Evolutionary conservation across 176 grass and related monocot species (phyloP), one percentile per base, ranked within the genome.

Genomic region (Paspalum notatum): DNA sequence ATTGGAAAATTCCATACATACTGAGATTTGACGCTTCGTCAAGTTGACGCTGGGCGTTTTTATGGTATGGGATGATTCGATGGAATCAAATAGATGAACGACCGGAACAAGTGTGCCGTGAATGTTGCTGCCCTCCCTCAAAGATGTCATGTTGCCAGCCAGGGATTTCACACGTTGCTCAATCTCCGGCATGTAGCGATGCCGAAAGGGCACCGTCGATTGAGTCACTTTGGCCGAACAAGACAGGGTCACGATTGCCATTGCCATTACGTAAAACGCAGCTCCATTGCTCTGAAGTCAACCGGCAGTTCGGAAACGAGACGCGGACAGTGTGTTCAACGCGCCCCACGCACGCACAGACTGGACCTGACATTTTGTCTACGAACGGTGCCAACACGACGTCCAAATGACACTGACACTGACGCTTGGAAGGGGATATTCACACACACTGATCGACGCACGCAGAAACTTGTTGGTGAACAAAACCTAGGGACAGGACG

Each of bases 281-380:
- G 70, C 44, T 86, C 22, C 84, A 60, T 81, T 86, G 62, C 78
- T 82, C 52, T 70, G 71, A 76, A 62, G 44, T 27, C 51, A 50
- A 51, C 71, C 67, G 4, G 27, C 70, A 75, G 42, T 68, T 86
- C 27, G 32, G 43, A 58, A 75, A 58, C 42, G 37, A 68, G 63
- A 50, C 12, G 71, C 40, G 32, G 60, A 83, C 51, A 39, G 7
- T 73, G n/a, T 71, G 67, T 32, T 44, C 61, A 66, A 21, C 18
- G 44, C n/a, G 63, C 71, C 18, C 3, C 5, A 74, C 41, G 72
- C 37, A 60, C 42, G 63, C n/a, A 49, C 24, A 0, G n/a, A 62
- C 10, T 3, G 12, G 80, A 40, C 39, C 47, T 57, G 57, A 72
- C 79, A 39, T 22, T 12, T 53, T 3, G 20, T 26, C 43, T 84